These are phyloP conservation scores for Xylaria polymorpha DNA, from an alignment of 2,329 filamentous ascomycete species.

Conservation along the genomic window DNA sequence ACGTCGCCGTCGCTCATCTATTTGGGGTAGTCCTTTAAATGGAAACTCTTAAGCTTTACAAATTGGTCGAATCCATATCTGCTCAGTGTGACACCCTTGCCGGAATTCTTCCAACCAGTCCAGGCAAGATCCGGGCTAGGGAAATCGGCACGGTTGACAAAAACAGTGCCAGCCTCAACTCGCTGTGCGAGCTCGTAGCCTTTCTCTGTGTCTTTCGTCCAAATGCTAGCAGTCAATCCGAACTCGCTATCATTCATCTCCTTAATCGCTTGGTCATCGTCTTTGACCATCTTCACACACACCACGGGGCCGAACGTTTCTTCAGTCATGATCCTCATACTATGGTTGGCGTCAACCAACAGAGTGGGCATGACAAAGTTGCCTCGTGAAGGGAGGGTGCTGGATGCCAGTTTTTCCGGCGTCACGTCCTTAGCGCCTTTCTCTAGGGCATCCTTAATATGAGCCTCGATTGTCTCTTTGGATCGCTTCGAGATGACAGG, in stretches of 20 bases:
- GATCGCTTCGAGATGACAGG: slow-evolving; percentile 88
- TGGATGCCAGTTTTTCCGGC: slow-evolving; percentile 82
- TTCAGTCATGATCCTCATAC: slow-evolving; percentile 89
- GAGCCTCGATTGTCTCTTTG: slow-evolving; percentile 78
- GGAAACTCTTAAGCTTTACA: slow-evolving; percentile 94
- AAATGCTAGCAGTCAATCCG: slow-evolving; percentile 94
- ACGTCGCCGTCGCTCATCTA: slow-evolving; percentile 45
- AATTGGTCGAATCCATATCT: slow-evolving; percentile 95
- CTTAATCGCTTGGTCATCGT: slow-evolving; percentile 81
- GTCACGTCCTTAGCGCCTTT: slow-evolving; percentile 89
- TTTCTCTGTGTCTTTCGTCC: slow-evolving; percentile 86
- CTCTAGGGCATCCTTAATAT: slow-evolving; percentile 83
- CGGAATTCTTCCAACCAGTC: slow-evolving; percentile 98
- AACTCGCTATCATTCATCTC: slow-evolving; percentile 97
- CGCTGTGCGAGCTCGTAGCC: slow-evolving; percentile 81
- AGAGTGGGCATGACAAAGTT: slow-evolving; percentile 92
- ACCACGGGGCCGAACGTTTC: slow-evolving; percentile 97
- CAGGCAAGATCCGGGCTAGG: slow-evolving; percentile 93
- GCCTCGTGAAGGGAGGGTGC: slow-evolving; percentile 76
- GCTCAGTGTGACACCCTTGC: slow-evolving; percentile 89
- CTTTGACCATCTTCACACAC: slow-evolving; percentile 85
- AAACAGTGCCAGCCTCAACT: slow-evolving; percentile 93
- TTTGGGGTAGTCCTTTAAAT: slow-evolving; percentile 84
- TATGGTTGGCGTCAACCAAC: slow-evolving; percentile 80
- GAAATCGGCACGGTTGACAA: slow-evolving; percentile 94